Evolutionary conservation across 2,329 filamentous ascomycete genomes (phyloP), one percentile per base, ranked within the genome.

Genomic region (Dothiorella sarmentorum): DNA sequence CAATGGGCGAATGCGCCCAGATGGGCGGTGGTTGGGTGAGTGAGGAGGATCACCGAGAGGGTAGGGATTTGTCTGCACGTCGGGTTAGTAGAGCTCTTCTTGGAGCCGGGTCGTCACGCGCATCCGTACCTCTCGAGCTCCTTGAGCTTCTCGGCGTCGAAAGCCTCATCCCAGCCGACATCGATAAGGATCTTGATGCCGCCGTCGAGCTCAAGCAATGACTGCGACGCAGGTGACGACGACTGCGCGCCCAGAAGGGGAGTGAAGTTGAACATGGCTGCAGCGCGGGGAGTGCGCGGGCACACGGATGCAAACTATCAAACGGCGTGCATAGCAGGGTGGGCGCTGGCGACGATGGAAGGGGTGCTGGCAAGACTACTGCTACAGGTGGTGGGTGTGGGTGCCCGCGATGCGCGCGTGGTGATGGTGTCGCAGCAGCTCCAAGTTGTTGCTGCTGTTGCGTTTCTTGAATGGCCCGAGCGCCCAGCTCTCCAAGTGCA

Each of bases 141-240:
- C 67, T 86, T 86, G 55, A 99, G 84, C 78, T 90, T 89, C 62
- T 84, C 83, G 29, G 85, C 84, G 69, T 96, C 89, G 71, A 99
- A 97, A 2, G 84, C 83, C 71, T 96, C 91, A 71, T 97, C 92
- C 94, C 94, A 99, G 61, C 94, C 94, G 43, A 97, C 87, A 71
- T 97, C 93, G 35, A 99, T 85, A 56, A 99, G 82, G 55, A 99
- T 85, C 74, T 97, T 97, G 76, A 99, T 88, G 60, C 93, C 94
- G 63, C 93, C 93, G 77, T 99, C 94, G 58, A 99, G 88, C 78
- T 97, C 93, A 47, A 99, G 80, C 33, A 99, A 84, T n/a, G 94
- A 97, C 73, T 97, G 91, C 63, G 91, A 95, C 42, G 93, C 92
- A 60, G 86, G 81, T 45, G 91, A 94, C 64, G 89, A 85, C 53